phyloP scores from a whole-genome alignment of 139 green algal genomes.

The Astrephomene gubernaculifera region DNA sequence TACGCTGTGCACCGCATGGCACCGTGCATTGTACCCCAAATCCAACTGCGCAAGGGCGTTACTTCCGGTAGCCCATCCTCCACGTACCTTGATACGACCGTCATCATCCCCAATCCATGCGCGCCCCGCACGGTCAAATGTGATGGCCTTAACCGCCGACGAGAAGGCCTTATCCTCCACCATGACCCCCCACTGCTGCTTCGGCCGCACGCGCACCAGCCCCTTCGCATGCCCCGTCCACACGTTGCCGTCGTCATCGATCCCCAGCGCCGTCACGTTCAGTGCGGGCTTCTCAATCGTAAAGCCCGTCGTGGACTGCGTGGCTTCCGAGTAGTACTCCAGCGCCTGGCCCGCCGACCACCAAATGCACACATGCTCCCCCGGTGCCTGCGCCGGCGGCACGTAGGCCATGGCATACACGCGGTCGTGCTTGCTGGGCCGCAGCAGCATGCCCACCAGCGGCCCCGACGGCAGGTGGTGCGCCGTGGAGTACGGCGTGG shows the following conservation, averaged over 20 bases:
- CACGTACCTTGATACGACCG: conserved; percentile 45
- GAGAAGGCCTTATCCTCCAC: conserved; percentile 51
- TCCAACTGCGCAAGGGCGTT: no score
- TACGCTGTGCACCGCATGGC: no score
- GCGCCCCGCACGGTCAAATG: conserved; percentile 47
- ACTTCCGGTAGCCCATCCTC: background rate
- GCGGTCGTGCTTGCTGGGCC: conserved; percentile 37
- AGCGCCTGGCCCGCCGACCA: conserved; percentile 48
- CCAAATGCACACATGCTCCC: conserved; percentile 45
- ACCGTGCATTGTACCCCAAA: no score
- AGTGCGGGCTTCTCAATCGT: conserved; percentile 34
- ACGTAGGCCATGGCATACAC: conserved; percentile 44
- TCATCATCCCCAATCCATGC: conserved; percentile 58
- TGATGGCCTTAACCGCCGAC: conserved; percentile 40
- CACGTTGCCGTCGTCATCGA: conserved; percentile 56
- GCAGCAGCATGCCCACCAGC: conserved; percentile 17
- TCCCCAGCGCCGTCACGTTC: conserved; percentile 41
- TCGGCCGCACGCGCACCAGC: conserved; percentile 47
- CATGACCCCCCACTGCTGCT: conserved; percentile 43
- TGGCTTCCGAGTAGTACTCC: conserved; percentile 58
- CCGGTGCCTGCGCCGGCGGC: background rate
- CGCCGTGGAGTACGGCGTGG: no score
- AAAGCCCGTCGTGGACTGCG: conserved; percentile 57
- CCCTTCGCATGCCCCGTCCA: conserved; percentile 63
- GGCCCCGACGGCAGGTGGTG: no score